Percentiles rank a stretch among this genome's conserved stretches.
Conservation (phyloP, 208 protist species). For the Tritrichomonas musculus region DNA sequence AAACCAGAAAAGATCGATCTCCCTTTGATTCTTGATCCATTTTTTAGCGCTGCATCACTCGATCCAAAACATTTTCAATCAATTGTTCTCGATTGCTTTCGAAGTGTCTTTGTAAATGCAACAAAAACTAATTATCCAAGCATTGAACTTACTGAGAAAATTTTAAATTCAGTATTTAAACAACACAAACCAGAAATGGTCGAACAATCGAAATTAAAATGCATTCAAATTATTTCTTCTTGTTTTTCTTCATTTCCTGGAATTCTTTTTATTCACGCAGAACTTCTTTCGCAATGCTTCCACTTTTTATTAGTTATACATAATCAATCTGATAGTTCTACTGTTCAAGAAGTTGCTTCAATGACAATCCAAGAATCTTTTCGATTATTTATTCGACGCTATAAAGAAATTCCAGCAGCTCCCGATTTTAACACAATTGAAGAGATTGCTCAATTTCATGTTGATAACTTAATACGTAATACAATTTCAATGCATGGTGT, state of each 20-base stretch:
- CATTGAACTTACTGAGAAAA: background rate
- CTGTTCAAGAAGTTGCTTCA: background rate
- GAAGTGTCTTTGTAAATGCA: background rate
- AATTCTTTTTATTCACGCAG: background rate
- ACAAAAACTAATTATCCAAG: background rate
- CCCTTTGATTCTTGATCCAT: background rate
- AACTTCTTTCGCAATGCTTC: background rate
- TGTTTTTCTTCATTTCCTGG: background rate
- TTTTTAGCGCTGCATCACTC: background rate
- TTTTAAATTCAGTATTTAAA: background rate
- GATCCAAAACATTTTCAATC: background rate
- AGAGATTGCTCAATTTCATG: background rate
- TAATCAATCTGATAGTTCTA: background rate
- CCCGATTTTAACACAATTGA: background rate
- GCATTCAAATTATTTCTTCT: background rate
- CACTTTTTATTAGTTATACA: background rate
- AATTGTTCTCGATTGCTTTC: background rate
- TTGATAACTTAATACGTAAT: background rate
- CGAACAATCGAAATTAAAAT: background rate
- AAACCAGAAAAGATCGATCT: background rate
- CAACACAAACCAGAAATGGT: background rate
- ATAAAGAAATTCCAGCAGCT: too few species aligned
- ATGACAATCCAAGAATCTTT: slow-evolving; percentile 17
- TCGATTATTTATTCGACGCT: background rate
- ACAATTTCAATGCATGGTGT: background rate